phyloP scores from a whole-genome alignment of 2,329 filamentous ascomycete genomes.

The Xylariaceae sp. region DNA sequence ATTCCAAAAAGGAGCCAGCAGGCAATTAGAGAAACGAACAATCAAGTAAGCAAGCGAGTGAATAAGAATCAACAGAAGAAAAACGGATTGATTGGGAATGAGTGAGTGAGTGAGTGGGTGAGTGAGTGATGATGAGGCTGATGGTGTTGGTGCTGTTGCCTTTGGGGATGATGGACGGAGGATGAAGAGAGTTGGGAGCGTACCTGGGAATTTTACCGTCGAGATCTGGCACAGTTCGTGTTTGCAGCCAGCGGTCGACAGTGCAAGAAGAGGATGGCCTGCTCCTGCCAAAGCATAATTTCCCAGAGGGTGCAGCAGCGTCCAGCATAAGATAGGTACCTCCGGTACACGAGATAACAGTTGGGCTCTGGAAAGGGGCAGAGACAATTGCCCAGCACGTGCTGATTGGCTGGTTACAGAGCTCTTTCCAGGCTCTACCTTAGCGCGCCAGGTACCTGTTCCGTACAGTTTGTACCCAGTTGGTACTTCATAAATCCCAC shows the following conservation, averaged over 20 bases:
- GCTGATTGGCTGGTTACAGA: conserved; percentile 27
- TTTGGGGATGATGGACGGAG: conserved; percentile 3
- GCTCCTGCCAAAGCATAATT: conserved; percentile 46
- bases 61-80: conserved; percentile 5
- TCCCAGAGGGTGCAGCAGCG: conserved; percentile 34
- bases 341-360: not conserved
- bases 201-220: conserved; percentile 24
- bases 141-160: not conserved
- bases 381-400: conserved; percentile 17
- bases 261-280: conserved; percentile 6
- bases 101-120: conserved; percentile 8
- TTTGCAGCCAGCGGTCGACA: conserved; percentile 23
- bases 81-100: conserved; percentile 3
- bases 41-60: conserved; percentile 24
- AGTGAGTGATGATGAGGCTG: not conserved
- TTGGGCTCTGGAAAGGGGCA: conserved; percentile 27
- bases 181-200: conserved; percentile 7
- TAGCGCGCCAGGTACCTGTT: too few species aligned
- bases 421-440: conserved; percentile 22
- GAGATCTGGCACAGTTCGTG: conserved; percentile 26
- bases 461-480: too few species aligned
- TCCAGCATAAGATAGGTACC: not conserved
- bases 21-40: conserved; percentile 30
- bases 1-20: conserved; percentile 38
- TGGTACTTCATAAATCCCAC: too few species aligned